These are phyloP conservation scores for Leavenworthia alabamica DNA, from an alignment of 345 rosid genomes.

Conservation along the genomic window DNA sequence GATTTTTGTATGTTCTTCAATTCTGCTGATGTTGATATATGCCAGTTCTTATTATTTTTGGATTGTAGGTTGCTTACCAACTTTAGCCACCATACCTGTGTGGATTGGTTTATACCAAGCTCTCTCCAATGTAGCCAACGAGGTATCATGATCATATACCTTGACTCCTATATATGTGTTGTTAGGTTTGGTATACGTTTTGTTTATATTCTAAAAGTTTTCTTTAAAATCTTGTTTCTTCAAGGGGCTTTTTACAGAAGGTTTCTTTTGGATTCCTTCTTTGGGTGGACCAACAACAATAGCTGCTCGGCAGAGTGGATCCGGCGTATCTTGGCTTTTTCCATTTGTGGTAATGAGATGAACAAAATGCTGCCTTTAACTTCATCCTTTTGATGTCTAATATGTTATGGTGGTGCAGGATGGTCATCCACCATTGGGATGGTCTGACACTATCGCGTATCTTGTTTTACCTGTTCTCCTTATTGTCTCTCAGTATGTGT, in stretches of 20 bases:
- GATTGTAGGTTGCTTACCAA: constrained; percentile 80
- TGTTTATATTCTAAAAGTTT: constrained; percentile 14
- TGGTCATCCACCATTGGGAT: constrained; percentile 96
- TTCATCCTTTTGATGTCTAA: constrained; percentile 4
- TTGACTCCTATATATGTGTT: too few relatives aligned
- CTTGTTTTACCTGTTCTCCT: constrained; percentile 96
- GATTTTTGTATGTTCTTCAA: not conserved
- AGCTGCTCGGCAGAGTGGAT: constrained; percentile 96
- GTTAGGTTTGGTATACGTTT: not conserved
- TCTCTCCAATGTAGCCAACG: constrained; percentile 94
- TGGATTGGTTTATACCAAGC: constrained; percentile 99
- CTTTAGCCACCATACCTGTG: constrained; percentile 88
- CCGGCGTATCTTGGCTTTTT: constrained; percentile 92
- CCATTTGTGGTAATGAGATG: constrained; percentile 80
- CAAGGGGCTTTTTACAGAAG: constrained; percentile 87
- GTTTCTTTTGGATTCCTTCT: constrained; percentile 99
- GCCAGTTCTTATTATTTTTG: constrained; percentile 14
- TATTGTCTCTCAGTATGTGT: constrained; percentile 72
- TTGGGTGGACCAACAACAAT: constrained; percentile 90
- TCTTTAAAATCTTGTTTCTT: constrained; percentile 10
- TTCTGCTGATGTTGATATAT: constrained; percentile 18
- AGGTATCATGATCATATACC: constrained; percentile 49
- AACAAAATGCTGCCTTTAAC: not conserved
- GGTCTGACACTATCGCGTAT: constrained; percentile 90
- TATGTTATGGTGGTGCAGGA: constrained; percentile 47